Evolutionary conservation across 176 grass and related monocot genomes (phyloP), one percentile per base, ranked within the genome.

Genomic region (Eragrostis nindensis): DNA sequence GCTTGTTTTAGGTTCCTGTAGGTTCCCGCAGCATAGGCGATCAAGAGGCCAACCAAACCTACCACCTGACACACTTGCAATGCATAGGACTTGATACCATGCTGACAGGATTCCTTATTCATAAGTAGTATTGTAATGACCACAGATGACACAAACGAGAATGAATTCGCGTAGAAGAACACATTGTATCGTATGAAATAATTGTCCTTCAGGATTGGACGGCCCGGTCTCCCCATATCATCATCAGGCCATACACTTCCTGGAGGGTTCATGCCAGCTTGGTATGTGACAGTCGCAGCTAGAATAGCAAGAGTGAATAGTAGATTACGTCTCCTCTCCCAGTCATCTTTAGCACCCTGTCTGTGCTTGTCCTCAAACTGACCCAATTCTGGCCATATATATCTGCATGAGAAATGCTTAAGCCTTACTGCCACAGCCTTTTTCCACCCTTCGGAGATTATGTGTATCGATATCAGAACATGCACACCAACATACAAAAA

Each of bases 111-210:
- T 76, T 82, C 71, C 44, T 66, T 69, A 17, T 86, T 86, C 11
- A 86, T 18, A 46, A 86, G 70, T 0, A 81, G 27, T 60, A 86
- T 86, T 55, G 73, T 75, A n/a, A 81, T 30, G 17, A 52, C 61
- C 29, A 86, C 61, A 81, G 62, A 86, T 75, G 78, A 87, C 16
- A 87, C 43, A 11, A 82, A 87, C 70, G 78, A 62, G 41, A 62
- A 12, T 18, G 71, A 71, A 40, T 86, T 86, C 6, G 77, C 80
- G 78, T 86, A 86, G 41, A 81, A 86, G 77, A 75, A 86, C 44
- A 81, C 15, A 66, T 62, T 29, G 42, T 86, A 86, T 22, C 41
- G 50, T 16, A 45, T 39, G 10, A 0, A 39, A 67, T 81, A 62
- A 41, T 9, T 86, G 14, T 81, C 77, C 71, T 86, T 77, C 59